These are phyloP conservation scores for Globisporangium mamillatum DNA, from an alignment of 352 stramenopile species.

Conservation along the genomic window DNA sequence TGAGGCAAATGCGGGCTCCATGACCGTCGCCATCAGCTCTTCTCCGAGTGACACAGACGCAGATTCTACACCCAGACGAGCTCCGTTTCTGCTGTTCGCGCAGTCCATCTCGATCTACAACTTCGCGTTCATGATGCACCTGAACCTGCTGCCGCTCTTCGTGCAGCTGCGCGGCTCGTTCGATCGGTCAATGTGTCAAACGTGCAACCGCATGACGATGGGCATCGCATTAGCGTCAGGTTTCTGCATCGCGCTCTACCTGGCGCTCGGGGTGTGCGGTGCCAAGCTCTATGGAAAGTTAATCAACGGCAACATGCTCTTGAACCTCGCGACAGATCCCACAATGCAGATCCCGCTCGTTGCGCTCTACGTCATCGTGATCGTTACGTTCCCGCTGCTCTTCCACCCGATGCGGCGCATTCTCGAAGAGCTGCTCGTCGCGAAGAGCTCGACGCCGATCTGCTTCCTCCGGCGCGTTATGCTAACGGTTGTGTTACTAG, in stretches of 20 bases:
- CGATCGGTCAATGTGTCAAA: neutral
- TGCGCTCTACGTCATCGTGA: slow-evolving; percentile 38
- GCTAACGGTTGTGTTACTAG: slow-evolving; percentile 16
- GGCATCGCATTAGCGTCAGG: neutral
- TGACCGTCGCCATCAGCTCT: neutral
- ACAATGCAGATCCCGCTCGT: slow-evolving; percentile 43
- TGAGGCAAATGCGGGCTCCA: neutral
- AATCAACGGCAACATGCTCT: slow-evolving; percentile 39
- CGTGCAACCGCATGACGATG: neutral
- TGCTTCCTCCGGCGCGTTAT: neutral
- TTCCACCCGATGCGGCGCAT: slow-evolving; percentile 43
- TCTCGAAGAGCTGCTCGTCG: slow-evolving; percentile 27
- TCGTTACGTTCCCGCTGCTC: slow-evolving; percentile 51
- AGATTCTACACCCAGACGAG: neutral
- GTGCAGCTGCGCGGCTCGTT: neutral
- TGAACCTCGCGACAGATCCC: slow-evolving; percentile 45
- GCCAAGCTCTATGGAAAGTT: neutral
- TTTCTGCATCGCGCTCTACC: neutral
- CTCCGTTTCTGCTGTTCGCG: neutral
- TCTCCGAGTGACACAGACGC: neutral
- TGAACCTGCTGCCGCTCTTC: neutral
- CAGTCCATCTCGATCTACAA: neutral
- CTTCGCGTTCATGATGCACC: neutral
- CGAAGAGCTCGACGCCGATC: neutral
- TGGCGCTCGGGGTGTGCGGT: neutral